Percentiles rank a stretch among this genome's conserved stretches.
Evolutionary conservation across 2,329 filamentous ascomycete species (phyloP).

Genomic region (Diplodia scrobiculata): DNA sequence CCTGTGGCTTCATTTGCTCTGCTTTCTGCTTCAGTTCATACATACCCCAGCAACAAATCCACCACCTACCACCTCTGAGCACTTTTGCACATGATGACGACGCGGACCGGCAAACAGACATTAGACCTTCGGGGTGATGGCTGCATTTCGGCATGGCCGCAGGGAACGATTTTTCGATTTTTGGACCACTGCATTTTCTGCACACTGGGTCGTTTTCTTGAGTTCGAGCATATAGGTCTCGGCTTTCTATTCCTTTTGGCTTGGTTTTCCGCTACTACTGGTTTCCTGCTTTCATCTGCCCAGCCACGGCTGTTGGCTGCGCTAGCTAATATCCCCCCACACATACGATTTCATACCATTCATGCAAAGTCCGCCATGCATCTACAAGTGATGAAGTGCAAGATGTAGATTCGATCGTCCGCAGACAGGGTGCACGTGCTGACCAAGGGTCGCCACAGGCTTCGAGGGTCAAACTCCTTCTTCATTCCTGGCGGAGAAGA

Average conservation of each 20-base stretch:
- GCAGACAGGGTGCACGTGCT: background rate
- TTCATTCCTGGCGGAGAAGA: background rate
- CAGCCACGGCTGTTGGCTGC: constrained; percentile 15
- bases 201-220: constrained; percentile 15
- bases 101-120: constrained; percentile 20
- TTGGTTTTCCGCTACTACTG: background rate
- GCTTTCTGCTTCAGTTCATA: background rate
- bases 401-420: background rate
- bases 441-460: background rate
- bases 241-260: background rate
- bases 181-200: constrained; percentile 9
- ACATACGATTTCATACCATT: constrained; percentile 14
- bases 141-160: constrained; percentile 10
- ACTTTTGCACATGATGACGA: constrained; percentile 24
- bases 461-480: background rate
- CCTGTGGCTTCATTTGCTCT: constrained; percentile 16
- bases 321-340: constrained; percentile 22
- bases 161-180: constrained; percentile 22
- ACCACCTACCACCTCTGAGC: constrained; percentile 14
- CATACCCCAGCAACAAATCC: constrained; percentile 22
- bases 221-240: constrained; percentile 23
- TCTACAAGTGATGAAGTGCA: background rate
- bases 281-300: constrained; percentile 10
- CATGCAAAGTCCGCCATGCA: background rate
- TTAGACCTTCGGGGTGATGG: background rate